These are phyloP conservation scores for Durio zibethinus DNA, from an alignment of 345 rosid species.

Conservation along the genomic window DNA sequence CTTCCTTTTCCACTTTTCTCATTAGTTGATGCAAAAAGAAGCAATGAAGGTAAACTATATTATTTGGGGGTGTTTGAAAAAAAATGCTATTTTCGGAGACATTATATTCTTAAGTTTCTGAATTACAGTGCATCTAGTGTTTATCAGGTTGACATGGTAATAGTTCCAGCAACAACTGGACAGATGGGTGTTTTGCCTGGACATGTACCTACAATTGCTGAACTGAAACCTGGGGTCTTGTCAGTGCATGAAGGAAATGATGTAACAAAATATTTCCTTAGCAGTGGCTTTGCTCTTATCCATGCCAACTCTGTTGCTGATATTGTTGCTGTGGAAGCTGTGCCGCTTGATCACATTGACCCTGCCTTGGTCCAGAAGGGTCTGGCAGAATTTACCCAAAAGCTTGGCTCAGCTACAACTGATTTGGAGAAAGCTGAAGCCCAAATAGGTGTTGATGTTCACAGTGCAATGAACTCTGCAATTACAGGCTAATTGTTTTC, in stretches of 20 bases:
- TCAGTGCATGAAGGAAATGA: conserved; percentile 87
- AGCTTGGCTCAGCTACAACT: conserved; percentile 67
- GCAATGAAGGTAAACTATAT: background rate
- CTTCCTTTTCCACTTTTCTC: background rate
- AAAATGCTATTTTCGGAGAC: background rate
- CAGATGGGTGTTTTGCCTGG: conserved; percentile 95
- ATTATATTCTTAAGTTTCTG: background rate
- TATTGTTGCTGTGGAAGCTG: conserved; percentile 70
- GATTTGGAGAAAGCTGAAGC: conserved; percentile 87
- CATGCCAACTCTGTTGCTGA: conserved; percentile 84
- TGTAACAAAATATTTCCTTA: conserved; percentile 64
- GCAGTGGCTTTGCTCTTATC: conserved; percentile 86
- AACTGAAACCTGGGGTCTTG: conserved; percentile 82
- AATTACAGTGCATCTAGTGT: background rate
- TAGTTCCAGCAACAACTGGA: conserved; percentile 84
- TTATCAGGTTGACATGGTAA: conserved; percentile 90
- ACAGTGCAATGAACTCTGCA: conserved; percentile 69
- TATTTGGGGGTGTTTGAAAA: background rate
- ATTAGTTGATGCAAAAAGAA: background rate
- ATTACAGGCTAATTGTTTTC: conserved; percentile 43
- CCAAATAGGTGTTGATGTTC: conserved; percentile 76
- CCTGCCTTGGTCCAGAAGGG: conserved; percentile 77
- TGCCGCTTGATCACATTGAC: conserved; percentile 65
- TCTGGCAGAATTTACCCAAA: conserved; percentile 72
- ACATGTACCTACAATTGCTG: conserved; percentile 80